Conservation (phyloP, 1,284 basidiomycete genomes). For the Sporisorium graminicola region DNA sequence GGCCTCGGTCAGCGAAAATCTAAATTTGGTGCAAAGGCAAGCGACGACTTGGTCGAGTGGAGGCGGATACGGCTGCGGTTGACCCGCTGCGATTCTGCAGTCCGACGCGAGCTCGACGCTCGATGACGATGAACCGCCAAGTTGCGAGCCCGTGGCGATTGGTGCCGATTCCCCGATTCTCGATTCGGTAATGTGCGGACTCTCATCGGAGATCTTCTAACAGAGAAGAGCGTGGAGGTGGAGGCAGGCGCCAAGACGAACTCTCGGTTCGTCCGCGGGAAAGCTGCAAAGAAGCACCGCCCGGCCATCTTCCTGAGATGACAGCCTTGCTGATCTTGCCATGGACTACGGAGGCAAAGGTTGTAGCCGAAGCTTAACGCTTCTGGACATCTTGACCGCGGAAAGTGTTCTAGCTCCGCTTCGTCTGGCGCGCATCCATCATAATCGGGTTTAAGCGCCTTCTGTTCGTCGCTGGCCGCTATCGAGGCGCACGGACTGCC, state of each 20-base stretch:
- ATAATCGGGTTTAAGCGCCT: too few species aligned
- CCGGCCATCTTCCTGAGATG: too few species aligned
- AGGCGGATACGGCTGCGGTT: not conserved
- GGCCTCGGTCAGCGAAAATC: not conserved
- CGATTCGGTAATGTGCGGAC: too few species aligned
- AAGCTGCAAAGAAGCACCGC: not conserved
- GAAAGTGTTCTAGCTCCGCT: too few species aligned
- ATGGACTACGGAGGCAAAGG: too few species aligned
- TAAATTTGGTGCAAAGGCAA: not conserved
- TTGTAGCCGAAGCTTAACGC: too few species aligned
- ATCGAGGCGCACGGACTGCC: not conserved
- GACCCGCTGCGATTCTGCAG: not conserved
- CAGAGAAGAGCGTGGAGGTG: not conserved
- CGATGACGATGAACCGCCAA: conserved; percentile 1
- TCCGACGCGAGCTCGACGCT: conserved; percentile 2
- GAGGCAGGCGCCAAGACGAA: not conserved
- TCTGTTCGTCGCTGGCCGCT: too few species aligned
- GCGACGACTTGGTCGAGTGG: not conserved
- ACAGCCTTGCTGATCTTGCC: too few species aligned
- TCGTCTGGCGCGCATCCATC: too few species aligned
- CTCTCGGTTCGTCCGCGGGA: not conserved
- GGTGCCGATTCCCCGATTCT: too few species aligned
- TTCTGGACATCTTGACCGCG: too few species aligned
- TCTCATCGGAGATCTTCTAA: not conserved
- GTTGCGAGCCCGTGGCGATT: too few species aligned